Evolutionary conservation across 352 stramenopile genomes (phyloP), one percentile per base, ranked within the genome.

Genomic region (Pythium plurisporium): DNA sequence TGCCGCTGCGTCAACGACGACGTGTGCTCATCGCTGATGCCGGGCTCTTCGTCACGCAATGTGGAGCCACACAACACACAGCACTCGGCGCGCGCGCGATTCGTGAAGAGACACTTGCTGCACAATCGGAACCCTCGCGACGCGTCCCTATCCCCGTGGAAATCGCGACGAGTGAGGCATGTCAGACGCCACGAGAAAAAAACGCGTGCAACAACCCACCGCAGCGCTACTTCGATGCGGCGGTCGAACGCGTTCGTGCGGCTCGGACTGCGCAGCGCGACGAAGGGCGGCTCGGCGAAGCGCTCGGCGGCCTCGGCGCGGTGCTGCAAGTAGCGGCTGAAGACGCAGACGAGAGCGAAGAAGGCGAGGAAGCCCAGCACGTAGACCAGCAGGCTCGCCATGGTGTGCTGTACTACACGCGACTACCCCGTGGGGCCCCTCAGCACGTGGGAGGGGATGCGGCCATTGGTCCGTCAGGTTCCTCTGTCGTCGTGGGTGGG

Each of bases 211-310:
- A 26, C 30, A 31, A 19, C 37, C 17, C 37, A 65, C 58, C 58
- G 58, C 10, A 65, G 20, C 3, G 58, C 58, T 5, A 29, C 34
- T 26, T 65, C 49, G 26, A 65, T 60, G 26, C 58, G 58, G 15
- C 58, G 49, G 29, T 65, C 49, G 17, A 65, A 58, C 9, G 58
- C 58, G 34, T 65, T 55, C 10, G 50, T 65, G 11, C 43, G 30
- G 37, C 58, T 65, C 3, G 58, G 58, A 51, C 58, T 65, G 15
- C 40, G 49, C 20, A 65, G 37, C 22, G 58, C 58, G 26, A 65
- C 50, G 27, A 65, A 65, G 10, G 43, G 49, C 49, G 26, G 23
- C 25, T 58, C 56, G 6, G 25, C 30, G 20, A 53, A 54, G 31
- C 20, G 44, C 42, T 10, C 25, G 9, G 27, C 37, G 19, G 43